phyloP scores from a whole-genome alignment of 306 rosid species.

The Vicia faba region DNA sequence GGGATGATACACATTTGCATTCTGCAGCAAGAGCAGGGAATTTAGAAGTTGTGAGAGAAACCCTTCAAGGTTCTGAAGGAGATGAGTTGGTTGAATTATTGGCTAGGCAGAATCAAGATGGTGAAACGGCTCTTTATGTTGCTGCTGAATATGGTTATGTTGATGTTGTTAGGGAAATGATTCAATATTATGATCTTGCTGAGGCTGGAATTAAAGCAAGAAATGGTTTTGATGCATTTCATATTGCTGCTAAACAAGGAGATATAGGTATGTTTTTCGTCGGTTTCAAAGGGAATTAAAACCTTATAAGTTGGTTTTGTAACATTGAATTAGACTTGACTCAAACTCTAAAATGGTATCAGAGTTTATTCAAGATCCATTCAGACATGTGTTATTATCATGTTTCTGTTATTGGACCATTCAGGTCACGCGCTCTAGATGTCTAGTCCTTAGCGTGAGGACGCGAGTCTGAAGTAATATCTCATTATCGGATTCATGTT shows the following conservation, averaged over 20 bases:
- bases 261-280: conserved; percentile 55
- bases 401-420: too few relatives aligned
- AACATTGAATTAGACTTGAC: too few relatives aligned
- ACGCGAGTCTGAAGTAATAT: too few relatives aligned
- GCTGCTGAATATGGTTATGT: conserved; percentile 85
- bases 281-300: too few relatives aligned
- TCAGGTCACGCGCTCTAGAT: too few relatives aligned
- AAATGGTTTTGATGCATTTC: conserved; percentile 93
- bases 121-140: conserved; percentile 84
- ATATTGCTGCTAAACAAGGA: conserved; percentile 97
- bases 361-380: too few relatives aligned
- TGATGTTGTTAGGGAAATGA: conserved; percentile 85
- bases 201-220: conserved; percentile 85
- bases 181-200: conserved; percentile 67
- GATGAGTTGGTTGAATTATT: conserved; percentile 52
- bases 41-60: conserved; percentile 45
- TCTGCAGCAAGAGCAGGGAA: conserved; percentile 80
- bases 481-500: background rate
- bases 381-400: too few relatives aligned
- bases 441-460: too few relatives aligned
- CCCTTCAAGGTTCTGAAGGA: conserved; percentile 49
- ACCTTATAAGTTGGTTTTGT: too few relatives aligned
- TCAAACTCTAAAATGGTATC: too few relatives aligned
- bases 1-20: conserved; percentile 81
- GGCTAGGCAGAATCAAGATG: conserved; percentile 79